Evolutionary conservation across 2,329 filamentous ascomycete genomes (phyloP), one percentile per base, ranked within the genome.

Genomic region (Penicillium aurantiogriseum): DNA sequence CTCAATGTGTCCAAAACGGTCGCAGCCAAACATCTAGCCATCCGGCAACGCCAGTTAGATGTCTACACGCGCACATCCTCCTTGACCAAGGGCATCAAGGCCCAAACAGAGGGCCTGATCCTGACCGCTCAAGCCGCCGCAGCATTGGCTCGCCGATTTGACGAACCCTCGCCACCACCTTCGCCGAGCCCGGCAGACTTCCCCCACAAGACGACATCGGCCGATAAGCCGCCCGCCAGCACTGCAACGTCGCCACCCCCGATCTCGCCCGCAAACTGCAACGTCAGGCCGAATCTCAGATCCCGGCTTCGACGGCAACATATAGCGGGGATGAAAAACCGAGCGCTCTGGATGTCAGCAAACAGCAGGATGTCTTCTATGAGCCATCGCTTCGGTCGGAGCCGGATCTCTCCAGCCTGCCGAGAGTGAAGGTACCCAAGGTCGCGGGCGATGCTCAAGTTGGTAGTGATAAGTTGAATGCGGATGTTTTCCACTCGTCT

Each of bases 1-100:
- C 80, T 88, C 73, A 85, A 83, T 78, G 89, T 86, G 70, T 88
- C 88, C 50, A 84, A 86, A 58, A 83, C 83, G 35, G 82, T 92
- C 59, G 88, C 87, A 67, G 80, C 75, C 74, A 83, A 85, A 71
- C 86, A 88, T 69, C 72, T 85, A 56, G 77, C 76, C 42, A 79
- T 88, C 48, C 84, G 85, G 23, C 78, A 80, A 53, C 80, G 81
- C 54, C 86, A 89, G 70, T 76, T 87, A 65, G 83, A 88, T 69
- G 73, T 85, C 47, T 88, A 84, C 72, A 85, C 77, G 49, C 80
- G 82, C 63, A 89, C 87, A 0, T 89, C 87, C 2, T 84, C 83
- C 31, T 72, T 90, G 47, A 83, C 85, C 29, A 86, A 84, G 69
- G 82, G 83, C 15, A 78, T 88, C 55, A 85, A 85, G 70, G 79